These are phyloP conservation scores for Ilyonectria mors-panacis DNA, from an alignment of 2,329 filamentous ascomycete species.

Conservation along the genomic window DNA sequence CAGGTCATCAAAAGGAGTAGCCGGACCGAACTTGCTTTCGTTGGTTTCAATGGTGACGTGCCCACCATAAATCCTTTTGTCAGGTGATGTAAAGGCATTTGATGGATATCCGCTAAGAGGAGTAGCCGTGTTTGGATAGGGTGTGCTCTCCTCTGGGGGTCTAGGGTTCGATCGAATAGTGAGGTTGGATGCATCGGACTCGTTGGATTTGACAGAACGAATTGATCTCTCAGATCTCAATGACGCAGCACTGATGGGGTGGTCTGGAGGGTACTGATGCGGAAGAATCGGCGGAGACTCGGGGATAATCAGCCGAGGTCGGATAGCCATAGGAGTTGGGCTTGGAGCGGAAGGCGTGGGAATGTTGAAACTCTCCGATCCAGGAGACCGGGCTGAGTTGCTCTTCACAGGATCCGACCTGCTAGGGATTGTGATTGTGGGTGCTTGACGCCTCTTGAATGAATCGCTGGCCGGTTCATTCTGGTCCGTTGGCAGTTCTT, in stretches of 20 bases:
- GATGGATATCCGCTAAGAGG: constrained; percentile 41
- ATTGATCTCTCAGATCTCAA: constrained; percentile 41
- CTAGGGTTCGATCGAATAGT: constrained; percentile 50
- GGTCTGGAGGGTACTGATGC: constrained; percentile 16
- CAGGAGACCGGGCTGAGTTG: constrained; percentile 9
- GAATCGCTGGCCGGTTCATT: no score
- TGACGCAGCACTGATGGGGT: constrained; percentile 39
- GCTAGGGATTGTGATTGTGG: constrained; percentile 17
- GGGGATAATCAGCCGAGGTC: constrained; percentile 45
- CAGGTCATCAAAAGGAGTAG: constrained; percentile 38
- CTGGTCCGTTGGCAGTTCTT: no score
- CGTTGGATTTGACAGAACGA: constrained; percentile 40
- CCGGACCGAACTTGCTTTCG: no score
- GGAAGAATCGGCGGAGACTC: constrained; percentile 29
- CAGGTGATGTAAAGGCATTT: constrained; percentile 22
- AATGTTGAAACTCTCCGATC: constrained; percentile 28
- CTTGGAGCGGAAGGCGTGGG: constrained; percentile 54
- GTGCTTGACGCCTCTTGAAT: not conserved
- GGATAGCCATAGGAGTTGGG: constrained; percentile 49
- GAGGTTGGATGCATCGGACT: no score
- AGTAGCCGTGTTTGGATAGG: constrained; percentile 46
- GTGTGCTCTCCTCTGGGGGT: constrained; percentile 51
- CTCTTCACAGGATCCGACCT: not conserved
- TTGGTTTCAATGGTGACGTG: no score
- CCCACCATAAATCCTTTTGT: constrained; percentile 40